Evolutionary conservation across 2,329 filamentous ascomycete species (phyloP).

Genomic region (Coniella lustricola): DNA sequence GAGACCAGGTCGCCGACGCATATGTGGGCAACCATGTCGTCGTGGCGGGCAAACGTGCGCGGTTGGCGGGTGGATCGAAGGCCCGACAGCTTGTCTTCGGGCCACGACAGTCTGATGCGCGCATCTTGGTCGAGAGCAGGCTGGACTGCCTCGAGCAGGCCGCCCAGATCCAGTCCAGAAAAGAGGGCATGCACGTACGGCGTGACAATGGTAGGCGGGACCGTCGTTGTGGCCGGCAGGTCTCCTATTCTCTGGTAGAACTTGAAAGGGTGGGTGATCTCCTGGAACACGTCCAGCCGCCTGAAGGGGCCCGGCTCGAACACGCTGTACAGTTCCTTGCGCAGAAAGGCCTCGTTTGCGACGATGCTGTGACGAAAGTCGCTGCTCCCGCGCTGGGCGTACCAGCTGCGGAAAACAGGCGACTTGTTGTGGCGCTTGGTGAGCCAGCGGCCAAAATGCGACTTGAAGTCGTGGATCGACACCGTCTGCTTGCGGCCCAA

Average conservation of each 20-base stretch:
- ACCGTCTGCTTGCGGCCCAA: slow-evolving; percentile 29
- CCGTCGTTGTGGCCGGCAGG: background rate
- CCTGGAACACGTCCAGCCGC: slow-evolving; percentile 45
- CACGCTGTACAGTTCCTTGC: slow-evolving; percentile 54
- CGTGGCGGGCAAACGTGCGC: slow-evolving; percentile 6
- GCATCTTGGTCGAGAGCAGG: slow-evolving; percentile 20
- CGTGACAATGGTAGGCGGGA: slow-evolving; percentile 57
- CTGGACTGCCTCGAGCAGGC: slow-evolving; percentile 36
- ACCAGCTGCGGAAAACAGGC: slow-evolving; percentile 47
- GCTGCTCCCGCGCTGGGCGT: slow-evolving; percentile 31
- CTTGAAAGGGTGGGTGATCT: slow-evolving; percentile 28
- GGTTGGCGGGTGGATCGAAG: background rate
- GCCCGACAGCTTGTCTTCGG: background rate
- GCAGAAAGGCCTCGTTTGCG: slow-evolving; percentile 56
- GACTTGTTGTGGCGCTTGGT: slow-evolving; percentile 34
- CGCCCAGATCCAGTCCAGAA: slow-evolving; percentile 51
- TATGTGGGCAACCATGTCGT: slow-evolving; percentile 28
- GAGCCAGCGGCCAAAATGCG: slow-evolving; percentile 53
- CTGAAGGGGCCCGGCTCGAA: slow-evolving; percentile 23
- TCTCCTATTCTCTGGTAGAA: slow-evolving; percentile 3
- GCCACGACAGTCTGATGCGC: slow-evolving; percentile 17
- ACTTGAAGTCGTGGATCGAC: slow-evolving; percentile 48
- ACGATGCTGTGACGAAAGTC: slow-evolving; percentile 60
- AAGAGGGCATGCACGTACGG: slow-evolving; percentile 62
- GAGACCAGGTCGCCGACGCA: slow-evolving; percentile 43